Percentiles rank a stretch among this genome's conserved stretches.
Evolutionary conservation across 1,139 yeast genomes (phyloP).

Genomic region (Yamadazyma mexicana): DNA sequence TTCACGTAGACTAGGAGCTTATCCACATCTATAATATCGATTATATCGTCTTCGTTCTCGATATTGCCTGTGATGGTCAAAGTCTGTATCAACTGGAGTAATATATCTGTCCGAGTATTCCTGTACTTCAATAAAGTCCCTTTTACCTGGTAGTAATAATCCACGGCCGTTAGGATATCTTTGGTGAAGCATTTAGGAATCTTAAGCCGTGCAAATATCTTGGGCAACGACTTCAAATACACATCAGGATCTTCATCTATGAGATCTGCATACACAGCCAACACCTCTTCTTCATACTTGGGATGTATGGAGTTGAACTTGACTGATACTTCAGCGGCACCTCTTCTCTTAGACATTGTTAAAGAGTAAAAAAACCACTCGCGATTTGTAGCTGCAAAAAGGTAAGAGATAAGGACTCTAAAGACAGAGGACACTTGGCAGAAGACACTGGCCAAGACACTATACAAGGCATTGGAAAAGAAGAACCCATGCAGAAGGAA

Average conservation of each 20-base stretch:
- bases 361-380: not conserved
- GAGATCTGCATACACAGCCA: slow-evolving; percentile 27
- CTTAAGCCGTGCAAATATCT: slow-evolving; percentile 22
- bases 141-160: slow-evolving; percentile 33
- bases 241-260: slow-evolving; percentile 31
- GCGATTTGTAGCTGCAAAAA: not conserved
- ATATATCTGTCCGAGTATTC: slow-evolving; percentile 23
- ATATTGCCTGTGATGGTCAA: slow-evolving; percentile 30
- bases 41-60: slow-evolving; percentile 21
- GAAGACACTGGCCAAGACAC: too few species aligned
- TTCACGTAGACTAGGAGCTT: slow-evolving; percentile 31
- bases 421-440: too few species aligned
- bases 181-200: slow-evolving; percentile 34
- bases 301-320: slow-evolving; percentile 19
- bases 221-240: slow-evolving; percentile 26
- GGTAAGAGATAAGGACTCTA: too few species aligned
- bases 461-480: too few species aligned
- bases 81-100: slow-evolving; percentile 26
- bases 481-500: too few species aligned
- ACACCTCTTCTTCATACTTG: slow-evolving; percentile 33
- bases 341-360: slow-evolving; percentile 10
- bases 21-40: slow-evolving; percentile 45
- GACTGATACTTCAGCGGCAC: slow-evolving; percentile 2
- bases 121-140: slow-evolving; percentile 7
- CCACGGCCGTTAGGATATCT: slow-evolving; percentile 34